phyloP scores from a whole-genome alignment of 805 yeast genomes.

The Zygosaccharomyces bailii region DNA sequence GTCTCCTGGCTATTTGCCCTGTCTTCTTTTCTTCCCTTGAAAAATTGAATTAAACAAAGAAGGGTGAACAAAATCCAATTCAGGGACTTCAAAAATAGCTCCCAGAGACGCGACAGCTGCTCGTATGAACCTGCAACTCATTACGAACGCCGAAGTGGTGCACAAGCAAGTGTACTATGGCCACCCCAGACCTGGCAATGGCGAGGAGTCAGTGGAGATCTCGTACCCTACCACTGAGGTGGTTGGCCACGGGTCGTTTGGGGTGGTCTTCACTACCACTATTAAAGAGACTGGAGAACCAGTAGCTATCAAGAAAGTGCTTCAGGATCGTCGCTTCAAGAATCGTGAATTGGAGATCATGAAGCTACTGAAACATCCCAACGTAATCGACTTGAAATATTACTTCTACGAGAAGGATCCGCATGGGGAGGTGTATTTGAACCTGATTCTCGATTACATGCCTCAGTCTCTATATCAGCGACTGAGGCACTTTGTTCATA shows the following conservation, averaged over 20 bases:
- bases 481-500: conserved; percentile 75
- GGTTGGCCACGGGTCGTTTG: conserved; percentile 99
- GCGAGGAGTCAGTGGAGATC: conserved; percentile 15
- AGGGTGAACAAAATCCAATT: background rate
- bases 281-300: conserved; percentile 68
- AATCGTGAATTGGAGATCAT: conserved; percentile 93
- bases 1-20: background rate
- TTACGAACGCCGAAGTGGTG: conserved; percentile 28
- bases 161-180: conserved; percentile 32
- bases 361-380: conserved; percentile 82
- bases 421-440: conserved; percentile 61
- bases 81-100: background rate
- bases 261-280: conserved; percentile 90
- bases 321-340: conserved; percentile 91
- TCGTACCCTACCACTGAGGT: conserved; percentile 66
- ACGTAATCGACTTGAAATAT: conserved; percentile 83
- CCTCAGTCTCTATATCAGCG: conserved; percentile 97
- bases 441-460: conserved; percentile 83
- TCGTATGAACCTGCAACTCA: conserved; percentile 20
- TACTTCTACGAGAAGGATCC: conserved; percentile 77
- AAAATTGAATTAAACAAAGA: background rate
- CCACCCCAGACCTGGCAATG: conserved; percentile 14
- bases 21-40: background rate
- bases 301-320: conserved; percentile 93
- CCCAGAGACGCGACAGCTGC: background rate